Percentiles rank a stretch among this genome's conserved stretches.
phyloP scores from a whole-genome alignment of 352 stramenopile genomes.

The Globisporangium apiculatum region DNA sequence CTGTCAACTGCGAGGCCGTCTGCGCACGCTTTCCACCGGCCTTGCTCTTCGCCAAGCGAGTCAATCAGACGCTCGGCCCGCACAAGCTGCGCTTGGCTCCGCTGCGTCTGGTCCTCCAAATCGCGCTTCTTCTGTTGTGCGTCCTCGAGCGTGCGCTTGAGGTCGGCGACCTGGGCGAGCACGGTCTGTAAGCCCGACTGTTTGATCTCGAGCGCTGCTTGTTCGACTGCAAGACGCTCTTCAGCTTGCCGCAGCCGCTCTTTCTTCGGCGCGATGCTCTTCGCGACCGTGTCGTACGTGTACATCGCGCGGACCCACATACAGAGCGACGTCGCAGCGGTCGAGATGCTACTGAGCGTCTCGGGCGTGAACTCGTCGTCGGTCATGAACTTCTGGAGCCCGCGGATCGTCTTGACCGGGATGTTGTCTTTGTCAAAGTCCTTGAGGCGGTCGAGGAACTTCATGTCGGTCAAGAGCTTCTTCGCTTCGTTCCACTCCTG shows the following conservation, averaged over 20 bases:
- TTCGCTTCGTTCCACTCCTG: slow-evolving; percentile 91
- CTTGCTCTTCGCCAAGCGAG: slow-evolving; percentile 86
- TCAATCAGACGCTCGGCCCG: slow-evolving; percentile 89
- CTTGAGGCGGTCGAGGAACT: slow-evolving; percentile 87
- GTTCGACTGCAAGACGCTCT: slow-evolving; percentile 79
- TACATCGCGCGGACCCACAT: slow-evolving; percentile 94
- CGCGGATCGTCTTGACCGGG: slow-evolving; percentile 81
- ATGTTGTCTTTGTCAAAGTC: slow-evolving; percentile 89
- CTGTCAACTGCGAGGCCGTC: slow-evolving; percentile 71
- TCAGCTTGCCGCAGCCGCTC: slow-evolving; percentile 86
- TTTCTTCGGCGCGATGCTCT: slow-evolving; percentile 92
- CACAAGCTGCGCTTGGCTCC: slow-evolving; percentile 83
- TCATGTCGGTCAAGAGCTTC: slow-evolving; percentile 89
- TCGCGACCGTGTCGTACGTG: slow-evolving; percentile 91
- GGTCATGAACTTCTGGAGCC: slow-evolving; percentile 86
- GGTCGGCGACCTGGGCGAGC: slow-evolving; percentile 75
- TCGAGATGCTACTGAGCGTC: slow-evolving; percentile 86
- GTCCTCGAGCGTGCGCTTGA: slow-evolving; percentile 84
- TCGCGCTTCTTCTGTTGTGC: slow-evolving; percentile 91
- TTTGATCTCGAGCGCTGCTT: slow-evolving; percentile 83
- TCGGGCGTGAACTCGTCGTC: slow-evolving; percentile 90
- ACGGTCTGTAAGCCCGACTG: slow-evolving; percentile 77
- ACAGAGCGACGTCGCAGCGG: slow-evolving; percentile 87
- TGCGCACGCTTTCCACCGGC: slow-evolving; percentile 84
- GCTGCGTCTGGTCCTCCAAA: slow-evolving; percentile 82